These are phyloP conservation scores for Huntiella bhutanensis DNA, from an alignment of 2,329 filamentous ascomycete genomes.

Conservation along the genomic window DNA sequence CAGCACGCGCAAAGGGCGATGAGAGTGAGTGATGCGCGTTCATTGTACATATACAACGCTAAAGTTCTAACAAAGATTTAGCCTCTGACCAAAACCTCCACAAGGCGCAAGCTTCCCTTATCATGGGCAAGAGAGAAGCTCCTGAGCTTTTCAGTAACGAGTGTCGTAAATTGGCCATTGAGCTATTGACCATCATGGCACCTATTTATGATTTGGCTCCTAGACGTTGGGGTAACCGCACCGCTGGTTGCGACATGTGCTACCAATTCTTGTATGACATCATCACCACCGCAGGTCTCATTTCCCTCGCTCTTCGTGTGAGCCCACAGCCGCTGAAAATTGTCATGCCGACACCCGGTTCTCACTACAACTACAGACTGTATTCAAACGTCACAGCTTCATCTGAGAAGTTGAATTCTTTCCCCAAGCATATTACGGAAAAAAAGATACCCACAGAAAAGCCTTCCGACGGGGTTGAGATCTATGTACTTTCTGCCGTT, in stretches of 20 bases:
- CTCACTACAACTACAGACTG: conserved; percentile 5
- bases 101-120: too few relatives aligned
- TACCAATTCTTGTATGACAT: conserved; percentile 3
- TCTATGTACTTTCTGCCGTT: conserved; percentile 3
- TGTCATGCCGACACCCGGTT: conserved; percentile 6
- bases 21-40: not conserved
- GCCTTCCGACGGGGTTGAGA: not conserved
- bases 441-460: not conserved
- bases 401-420: not conserved
- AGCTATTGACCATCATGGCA: conserved; percentile 3
- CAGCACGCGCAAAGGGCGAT: not conserved
- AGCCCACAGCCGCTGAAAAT: not conserved
- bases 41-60: not conserved
- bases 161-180: not conserved
- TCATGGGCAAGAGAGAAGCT: too few relatives aligned
- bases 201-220: conserved; percentile 6
- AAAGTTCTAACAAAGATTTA: not conserved
- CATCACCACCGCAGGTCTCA: conserved; percentile 2
- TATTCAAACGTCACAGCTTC: not conserved
- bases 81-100: too few relatives aligned
- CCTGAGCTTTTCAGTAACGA: not conserved
- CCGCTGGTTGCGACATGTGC: not conserved
- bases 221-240: conserved; percentile 5
- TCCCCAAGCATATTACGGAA: not conserved
- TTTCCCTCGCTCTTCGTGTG: conserved; percentile 7